Conservation (phyloP, 306 rosid species). For the Ormosia semicastrata region DNA sequence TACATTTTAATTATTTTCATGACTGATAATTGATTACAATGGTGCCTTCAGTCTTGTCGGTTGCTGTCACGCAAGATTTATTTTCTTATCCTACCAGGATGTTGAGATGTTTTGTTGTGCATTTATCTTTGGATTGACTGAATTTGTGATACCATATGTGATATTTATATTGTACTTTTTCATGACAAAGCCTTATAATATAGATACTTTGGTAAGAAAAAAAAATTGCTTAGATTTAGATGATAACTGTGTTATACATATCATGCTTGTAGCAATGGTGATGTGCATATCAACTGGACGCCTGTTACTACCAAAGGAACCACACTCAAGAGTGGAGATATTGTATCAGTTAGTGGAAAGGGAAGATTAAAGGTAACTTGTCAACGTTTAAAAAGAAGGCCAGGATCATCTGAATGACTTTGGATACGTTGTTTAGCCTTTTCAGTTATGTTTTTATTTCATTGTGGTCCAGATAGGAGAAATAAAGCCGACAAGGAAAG, state of each 20-base stretch:
- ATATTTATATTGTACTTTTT: neutral
- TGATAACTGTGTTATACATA: neutral
- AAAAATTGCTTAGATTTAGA: neutral
- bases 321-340: slow-evolving; percentile 74
- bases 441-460: slow-evolving; percentile 7
- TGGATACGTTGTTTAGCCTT: neutral
- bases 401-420: slow-evolving; percentile 12
- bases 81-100: neutral
- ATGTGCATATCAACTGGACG: slow-evolving; percentile 86
- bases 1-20: neutral
- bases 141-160: neutral
- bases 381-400: slow-evolving; percentile 16
- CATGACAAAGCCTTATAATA: neutral
- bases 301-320: slow-evolving; percentile 77
- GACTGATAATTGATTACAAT: neutral
- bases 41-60: neutral
- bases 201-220: neutral
- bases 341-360: slow-evolving; percentile 77
- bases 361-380: slow-evolving; percentile 80
- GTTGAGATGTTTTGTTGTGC: neutral
- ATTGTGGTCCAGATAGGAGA: slow-evolving; percentile 70
- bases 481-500: slow-evolving; percentile 78
- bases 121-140: neutral
- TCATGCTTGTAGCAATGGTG: slow-evolving; percentile 60
- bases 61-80: neutral